Evolutionary conservation across 306 rosid genomes (phyloP).

Genomic region (Prinsepia uniflora): DNA sequence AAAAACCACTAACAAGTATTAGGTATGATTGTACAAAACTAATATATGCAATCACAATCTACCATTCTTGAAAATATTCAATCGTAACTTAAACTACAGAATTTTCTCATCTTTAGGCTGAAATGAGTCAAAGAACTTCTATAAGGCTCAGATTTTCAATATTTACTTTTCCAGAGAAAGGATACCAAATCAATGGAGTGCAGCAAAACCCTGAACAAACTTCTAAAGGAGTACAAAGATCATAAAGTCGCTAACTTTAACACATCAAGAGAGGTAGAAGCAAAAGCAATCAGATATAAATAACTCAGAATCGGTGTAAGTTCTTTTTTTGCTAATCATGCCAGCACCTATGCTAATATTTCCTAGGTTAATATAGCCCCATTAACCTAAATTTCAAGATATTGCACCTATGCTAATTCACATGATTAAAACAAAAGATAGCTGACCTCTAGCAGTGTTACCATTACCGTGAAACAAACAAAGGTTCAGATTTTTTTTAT

Average conservation of each 20-base stretch:
- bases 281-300: neutral
- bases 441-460: neutral
- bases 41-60: neutral
- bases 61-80: neutral
- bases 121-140: too few species aligned
- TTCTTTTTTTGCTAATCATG: neutral
- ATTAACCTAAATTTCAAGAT: conserved; percentile 3
- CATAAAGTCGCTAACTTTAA: neutral
- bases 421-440: neutral
- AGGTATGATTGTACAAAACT: neutral
- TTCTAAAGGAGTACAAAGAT: neutral
- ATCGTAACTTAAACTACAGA: neutral
- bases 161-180: neutral
- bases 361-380: neutral
- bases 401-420: neutral
- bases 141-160: neutral
- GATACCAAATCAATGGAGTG: neutral
- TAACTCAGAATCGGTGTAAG: neutral
- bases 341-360: neutral
- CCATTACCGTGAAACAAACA: neutral
- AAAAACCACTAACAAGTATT: neutral
- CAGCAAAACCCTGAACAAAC: neutral
- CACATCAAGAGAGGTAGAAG: neutral
- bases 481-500: neutral
- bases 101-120: neutral